Conservation (phyloP, 805 yeast genomes). For the Pichia cabralensis region DNA sequence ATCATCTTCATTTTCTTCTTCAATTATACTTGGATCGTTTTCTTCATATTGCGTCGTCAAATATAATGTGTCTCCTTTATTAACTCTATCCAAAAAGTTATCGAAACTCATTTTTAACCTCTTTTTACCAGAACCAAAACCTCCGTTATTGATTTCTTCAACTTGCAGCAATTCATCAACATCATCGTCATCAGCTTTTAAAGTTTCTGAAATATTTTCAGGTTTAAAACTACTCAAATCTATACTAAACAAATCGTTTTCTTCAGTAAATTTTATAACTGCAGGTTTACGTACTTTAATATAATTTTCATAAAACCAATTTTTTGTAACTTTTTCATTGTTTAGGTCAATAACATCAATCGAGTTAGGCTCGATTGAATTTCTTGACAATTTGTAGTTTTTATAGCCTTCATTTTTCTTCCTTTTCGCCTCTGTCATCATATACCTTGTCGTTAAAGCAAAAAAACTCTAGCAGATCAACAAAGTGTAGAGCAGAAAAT, state of each 20-base stretch:
- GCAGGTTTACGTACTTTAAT: constrained; percentile 10
- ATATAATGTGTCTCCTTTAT: constrained; percentile 35
- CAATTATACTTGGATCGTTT: constrained; percentile 28
- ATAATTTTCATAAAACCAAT: constrained; percentile 12
- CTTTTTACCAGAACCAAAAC: constrained; percentile 57
- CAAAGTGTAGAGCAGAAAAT: too few relatives aligned
- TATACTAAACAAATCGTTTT: neutral
- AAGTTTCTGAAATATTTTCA: constrained; percentile 6
- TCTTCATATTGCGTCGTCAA: constrained; percentile 62
- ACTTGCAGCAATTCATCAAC: constrained; percentile 32
- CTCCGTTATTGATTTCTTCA: constrained; percentile 48
- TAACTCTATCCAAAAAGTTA: constrained; percentile 36
- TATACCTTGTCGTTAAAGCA: too few relatives aligned
- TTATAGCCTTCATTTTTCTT: constrained; percentile 2
- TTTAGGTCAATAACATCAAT: constrained; percentile 7
- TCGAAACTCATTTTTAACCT: constrained; percentile 41
- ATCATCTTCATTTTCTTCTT: constrained; percentile 15
- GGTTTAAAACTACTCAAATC: constrained; percentile 7
- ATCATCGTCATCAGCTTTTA: constrained; percentile 1
- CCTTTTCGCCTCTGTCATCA: constrained; percentile 1
- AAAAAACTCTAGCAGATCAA: too few relatives aligned
- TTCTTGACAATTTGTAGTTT: constrained; percentile 3
- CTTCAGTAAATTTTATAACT: constrained; percentile 4
- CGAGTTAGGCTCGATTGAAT: neutral
- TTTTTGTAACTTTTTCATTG: constrained; percentile 5